Percentiles rank a stretch among this genome's conserved stretches.
These are phyloP conservation scores for Penicillium sp. DNA, from an alignment of 2,329 filamentous ascomycete genomes.

Conservation along the genomic window DNA sequence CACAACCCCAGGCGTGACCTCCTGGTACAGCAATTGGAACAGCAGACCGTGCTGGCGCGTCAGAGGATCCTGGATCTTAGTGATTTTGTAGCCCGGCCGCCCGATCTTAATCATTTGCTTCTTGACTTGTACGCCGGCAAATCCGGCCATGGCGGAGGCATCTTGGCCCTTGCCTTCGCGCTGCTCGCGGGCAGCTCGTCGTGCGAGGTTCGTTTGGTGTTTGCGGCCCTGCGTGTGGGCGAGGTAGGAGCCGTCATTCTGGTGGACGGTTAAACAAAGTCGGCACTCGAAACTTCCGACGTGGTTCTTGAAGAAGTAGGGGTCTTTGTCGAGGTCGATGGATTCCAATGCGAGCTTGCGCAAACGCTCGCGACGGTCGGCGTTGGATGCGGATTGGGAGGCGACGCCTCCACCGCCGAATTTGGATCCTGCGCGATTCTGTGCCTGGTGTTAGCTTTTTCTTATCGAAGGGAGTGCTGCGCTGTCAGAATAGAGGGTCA, in stretches of 20 bases:
- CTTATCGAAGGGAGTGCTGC: background rate
- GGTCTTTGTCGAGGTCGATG: conserved; percentile 98
- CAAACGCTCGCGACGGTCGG: conserved; percentile 93
- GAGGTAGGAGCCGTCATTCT: conserved; percentile 98
- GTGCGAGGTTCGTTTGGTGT: conserved; percentile 96
- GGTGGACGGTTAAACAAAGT: conserved; percentile 94
- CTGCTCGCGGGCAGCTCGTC: conserved; percentile 92
- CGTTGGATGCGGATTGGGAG: conserved; percentile 89
- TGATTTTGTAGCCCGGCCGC: conserved; percentile 95
- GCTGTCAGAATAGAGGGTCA: background rate
- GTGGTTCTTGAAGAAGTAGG: conserved; percentile 99
- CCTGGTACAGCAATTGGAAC: conserved; percentile 96
- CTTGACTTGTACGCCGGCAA: conserved; percentile 76
- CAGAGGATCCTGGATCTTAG: conserved; percentile 86
- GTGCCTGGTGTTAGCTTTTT: conserved; percentile 26
- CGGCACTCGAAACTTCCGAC: conserved; percentile 97
- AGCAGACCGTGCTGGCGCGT: conserved; percentile 86
- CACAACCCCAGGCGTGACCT: conserved; percentile 73
- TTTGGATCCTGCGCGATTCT: conserved; percentile 96
- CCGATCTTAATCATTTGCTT: conserved; percentile 93
- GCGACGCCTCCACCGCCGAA: conserved; percentile 97
- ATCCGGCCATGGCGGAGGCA: conserved; percentile 68
- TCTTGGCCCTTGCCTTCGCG: conserved; percentile 74
- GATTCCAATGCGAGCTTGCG: conserved; percentile 98
- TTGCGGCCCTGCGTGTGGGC: conserved; percentile 98